These are phyloP conservation scores for Penicillium vulpinum DNA, from an alignment of 2,329 filamentous ascomycete genomes.

Conservation along the genomic window DNA sequence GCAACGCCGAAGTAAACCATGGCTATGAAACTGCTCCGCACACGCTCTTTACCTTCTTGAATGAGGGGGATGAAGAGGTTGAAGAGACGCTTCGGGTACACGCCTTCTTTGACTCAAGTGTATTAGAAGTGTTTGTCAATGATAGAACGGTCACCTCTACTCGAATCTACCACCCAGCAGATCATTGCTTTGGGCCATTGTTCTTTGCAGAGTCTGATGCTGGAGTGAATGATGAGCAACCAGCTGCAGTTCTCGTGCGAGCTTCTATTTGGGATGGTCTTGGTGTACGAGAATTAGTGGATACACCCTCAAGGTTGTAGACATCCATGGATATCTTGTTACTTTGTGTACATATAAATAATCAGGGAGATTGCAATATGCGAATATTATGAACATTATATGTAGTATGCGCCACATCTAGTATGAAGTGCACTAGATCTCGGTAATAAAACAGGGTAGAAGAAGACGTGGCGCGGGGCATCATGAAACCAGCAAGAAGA, in stretches of 20 bases:
- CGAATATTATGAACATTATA: conserved; percentile 6
- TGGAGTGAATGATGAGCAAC: background rate
- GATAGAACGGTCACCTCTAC: conserved; percentile 46
- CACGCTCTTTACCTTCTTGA: conserved; percentile 46
- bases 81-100: conserved; percentile 44
- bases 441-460: conserved; percentile 9
- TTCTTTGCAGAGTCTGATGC: conserved; percentile 26
- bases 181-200: conserved; percentile 13
- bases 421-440: background rate
- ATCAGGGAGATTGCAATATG: background rate
- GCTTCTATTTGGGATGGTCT: conserved; percentile 31
- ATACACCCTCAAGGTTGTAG: background rate
- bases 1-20: conserved; percentile 39
- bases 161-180: conserved; percentile 32
- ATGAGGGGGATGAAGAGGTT: conserved; percentile 14
- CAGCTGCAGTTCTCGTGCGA: conserved; percentile 15
- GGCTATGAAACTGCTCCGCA: conserved; percentile 43
- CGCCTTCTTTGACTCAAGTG: conserved; percentile 45
- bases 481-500: conserved; percentile 1
- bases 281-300: background rate
- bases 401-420: background rate
- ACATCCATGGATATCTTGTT: background rate
- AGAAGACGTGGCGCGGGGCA: background rate
- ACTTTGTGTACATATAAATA: background rate
- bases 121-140: conserved; percentile 51